Evolutionary conservation across 2,329 filamentous ascomycete genomes (phyloP), one percentile per base, ranked within the genome.

Genomic region (Calycina marina): DNA sequence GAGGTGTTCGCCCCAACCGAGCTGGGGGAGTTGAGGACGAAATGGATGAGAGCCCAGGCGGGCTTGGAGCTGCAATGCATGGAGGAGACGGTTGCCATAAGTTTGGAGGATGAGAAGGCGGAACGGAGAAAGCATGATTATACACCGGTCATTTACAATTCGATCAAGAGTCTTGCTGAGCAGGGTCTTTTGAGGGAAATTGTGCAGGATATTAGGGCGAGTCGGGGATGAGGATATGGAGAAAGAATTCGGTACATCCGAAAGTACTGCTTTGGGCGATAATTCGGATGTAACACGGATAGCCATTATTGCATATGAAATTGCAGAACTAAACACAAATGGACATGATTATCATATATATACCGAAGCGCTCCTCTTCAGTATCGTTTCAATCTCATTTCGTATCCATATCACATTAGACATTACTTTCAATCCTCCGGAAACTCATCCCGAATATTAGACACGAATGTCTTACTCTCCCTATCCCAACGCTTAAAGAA

Each of bases 401-500:
- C n/a, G n/a, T n/a, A n/a, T n/a, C n/a, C n/a, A n/a, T n/a, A n/a
- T n/a, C n/a, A n/a, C n/a, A n/a, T n/a, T n/a, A n/a, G n/a, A n/a
- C n/a, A n/a, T n/a, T 10, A 15, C 8, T 9, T 20, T 41, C 43
- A 93, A 56, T 92, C 83, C 50, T 93, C 79, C 1, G 88, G 88
- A 55, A 85, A 94, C 48, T 86, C 74, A 45, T 92, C 82, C 44
- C 58, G 58, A 32, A 81, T 62, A 54, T 94, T 96, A 45, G 84
- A 93, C 18, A 93, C 66, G 58, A 96, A 98, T 4, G 58, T 63
- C 43, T 72, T 72, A 0, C 57, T 63, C 18, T 59, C 60, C 4
- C 54, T 49, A 55, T 94, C 82, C 64, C 85, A 96, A 25, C 84
- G 66, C 55, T 83, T 92, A 55, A 98, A 96, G 54, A 82, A 83